Evolutionary conservation across 768 basidiomycete species (phyloP).

Genomic region (Leccinum subtestaceum): DNA sequence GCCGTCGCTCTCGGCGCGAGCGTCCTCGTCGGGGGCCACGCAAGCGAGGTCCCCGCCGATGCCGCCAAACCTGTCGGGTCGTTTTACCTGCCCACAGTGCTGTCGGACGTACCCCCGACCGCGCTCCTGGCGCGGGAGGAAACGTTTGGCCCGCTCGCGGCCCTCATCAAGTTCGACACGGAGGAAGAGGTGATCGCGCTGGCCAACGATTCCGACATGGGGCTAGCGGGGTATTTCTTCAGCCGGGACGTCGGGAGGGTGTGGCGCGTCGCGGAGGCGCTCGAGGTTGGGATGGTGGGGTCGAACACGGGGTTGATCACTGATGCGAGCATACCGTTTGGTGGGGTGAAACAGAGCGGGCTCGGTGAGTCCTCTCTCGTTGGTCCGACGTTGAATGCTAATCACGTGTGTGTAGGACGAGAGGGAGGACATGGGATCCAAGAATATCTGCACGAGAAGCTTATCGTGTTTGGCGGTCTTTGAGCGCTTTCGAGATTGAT

Average conservation of each 20-base stretch:
- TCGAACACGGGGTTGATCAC: conserved; percentile 79
- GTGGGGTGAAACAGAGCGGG: conserved; percentile 90
- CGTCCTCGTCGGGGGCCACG: conserved; percentile 85
- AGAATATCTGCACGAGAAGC: conserved; percentile 82
- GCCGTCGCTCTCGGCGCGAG: conserved; percentile 84
- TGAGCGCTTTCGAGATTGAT: conserved; percentile 16
- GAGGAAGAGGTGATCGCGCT: conserved; percentile 88
- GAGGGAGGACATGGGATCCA: conserved; percentile 90
- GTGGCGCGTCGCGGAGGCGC: conserved; percentile 91
- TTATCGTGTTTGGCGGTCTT: conserved; percentile 79
- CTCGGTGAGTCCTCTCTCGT: conserved; percentile 38
- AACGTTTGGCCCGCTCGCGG: conserved; percentile 93
- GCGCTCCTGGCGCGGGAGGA: conserved; percentile 78
- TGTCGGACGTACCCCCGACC: conserved; percentile 72
- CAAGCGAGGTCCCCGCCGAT: conserved; percentile 40
- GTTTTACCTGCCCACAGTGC: conserved; percentile 87
- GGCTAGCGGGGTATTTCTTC: conserved; percentile 95
- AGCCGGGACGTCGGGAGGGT: conserved; percentile 81
- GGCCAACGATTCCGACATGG: conserved; percentile 81
- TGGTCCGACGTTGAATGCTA: not conserved
- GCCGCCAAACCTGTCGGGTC: conserved; percentile 33
- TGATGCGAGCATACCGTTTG: conserved; percentile 81
- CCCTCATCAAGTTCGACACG: conserved; percentile 84
- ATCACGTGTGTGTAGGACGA: conserved; percentile 45
- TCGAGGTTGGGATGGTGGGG: conserved; percentile 94